A percentile compares a stretch with the other conserved stretches of the same genome.
Conservation (phyloP, 768 basidiomycete species). For the Solioccasus polychromus region DNA sequence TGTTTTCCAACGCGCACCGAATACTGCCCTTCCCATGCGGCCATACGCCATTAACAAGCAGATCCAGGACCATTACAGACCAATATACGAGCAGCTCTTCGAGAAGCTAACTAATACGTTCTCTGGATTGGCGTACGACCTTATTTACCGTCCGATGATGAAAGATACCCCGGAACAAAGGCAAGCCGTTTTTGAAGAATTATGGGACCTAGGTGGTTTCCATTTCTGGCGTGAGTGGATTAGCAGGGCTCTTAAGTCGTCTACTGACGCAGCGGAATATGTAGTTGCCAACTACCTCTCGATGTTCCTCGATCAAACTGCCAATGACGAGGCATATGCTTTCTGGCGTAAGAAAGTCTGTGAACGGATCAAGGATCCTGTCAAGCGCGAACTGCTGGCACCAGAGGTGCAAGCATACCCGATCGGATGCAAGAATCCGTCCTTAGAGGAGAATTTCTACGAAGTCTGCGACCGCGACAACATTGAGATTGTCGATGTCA, state of each 20-base stretch:
- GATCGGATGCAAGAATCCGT: conserved; percentile 7
- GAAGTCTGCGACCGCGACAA: conserved; percentile 9
- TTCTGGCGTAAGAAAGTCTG: conserved; percentile 11
- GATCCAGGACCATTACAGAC: conserved; percentile 8
- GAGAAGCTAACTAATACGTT: conserved; percentile 4
- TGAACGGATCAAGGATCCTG: conserved; percentile 8
- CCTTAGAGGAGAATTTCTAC: conserved; percentile 8
- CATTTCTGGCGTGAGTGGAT: conserved; percentile 6
- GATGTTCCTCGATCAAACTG: neutral
- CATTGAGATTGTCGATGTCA: conserved; percentile 10
- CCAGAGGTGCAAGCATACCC: conserved; percentile 6
- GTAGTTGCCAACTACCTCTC: conserved; percentile 7
- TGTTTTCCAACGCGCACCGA: conserved; percentile 12
- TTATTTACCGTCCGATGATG: conserved; percentile 11
- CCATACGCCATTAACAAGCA: conserved; percentile 6
- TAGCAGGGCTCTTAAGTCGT: no score
- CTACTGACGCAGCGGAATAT: neutral
- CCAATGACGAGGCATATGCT: conserved; percentile 7
- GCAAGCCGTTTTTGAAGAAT: conserved; percentile 4
- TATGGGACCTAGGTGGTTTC: conserved; percentile 4
- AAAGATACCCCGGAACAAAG: conserved; percentile 4
- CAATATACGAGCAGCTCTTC: conserved; percentile 5
- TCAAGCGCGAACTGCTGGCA: conserved; percentile 9
- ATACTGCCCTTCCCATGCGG: conserved; percentile 7
- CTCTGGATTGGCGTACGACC: neutral